Percentiles rank a stretch among this genome's conserved stretches.
phyloP scores from a whole-genome alignment of 2,329 filamentous ascomycete species.

The Fusarium phyllophilum region DNA sequence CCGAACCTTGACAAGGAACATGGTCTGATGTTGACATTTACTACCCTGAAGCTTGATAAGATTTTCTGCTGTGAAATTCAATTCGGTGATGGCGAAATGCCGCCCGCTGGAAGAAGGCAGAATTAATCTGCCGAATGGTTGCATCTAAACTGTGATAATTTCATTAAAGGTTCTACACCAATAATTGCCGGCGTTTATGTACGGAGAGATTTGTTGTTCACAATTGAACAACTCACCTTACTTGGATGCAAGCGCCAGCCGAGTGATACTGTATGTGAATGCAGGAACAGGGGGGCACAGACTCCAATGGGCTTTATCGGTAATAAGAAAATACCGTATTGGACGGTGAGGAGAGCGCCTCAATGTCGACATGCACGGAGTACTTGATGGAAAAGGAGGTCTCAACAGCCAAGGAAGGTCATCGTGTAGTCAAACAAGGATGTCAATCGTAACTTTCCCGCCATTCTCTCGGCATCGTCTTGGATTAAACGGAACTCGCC shows the following conservation, averaged over 20 bases:
- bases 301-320: background rate
- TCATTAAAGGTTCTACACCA: too few species aligned
- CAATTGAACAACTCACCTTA: background rate
- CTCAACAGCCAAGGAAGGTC: background rate
- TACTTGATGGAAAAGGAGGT: background rate
- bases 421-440: background rate
- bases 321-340: background rate
- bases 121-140: background rate
- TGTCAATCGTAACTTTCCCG: background rate
- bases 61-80: background rate
- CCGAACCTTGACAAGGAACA: slow-evolving; percentile 2
- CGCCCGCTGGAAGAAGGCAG: background rate
- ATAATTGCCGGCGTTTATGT: background rate
- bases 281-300: slow-evolving; percentile 21
- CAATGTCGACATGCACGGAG: background rate
- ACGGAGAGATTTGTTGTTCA: background rate
- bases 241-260: background rate
- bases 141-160: background rate
- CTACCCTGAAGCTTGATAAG: slow-evolving; percentile 9
- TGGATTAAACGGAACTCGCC: slow-evolving; percentile 6
- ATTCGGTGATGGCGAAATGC: background rate
- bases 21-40: slow-evolving; percentile 2
- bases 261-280: background rate
- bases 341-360: background rate
- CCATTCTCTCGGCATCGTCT: background rate